phyloP scores from a whole-genome alignment of 2,329 filamentous ascomycete genomes.

The Pezizomycotina sp. region DNA sequence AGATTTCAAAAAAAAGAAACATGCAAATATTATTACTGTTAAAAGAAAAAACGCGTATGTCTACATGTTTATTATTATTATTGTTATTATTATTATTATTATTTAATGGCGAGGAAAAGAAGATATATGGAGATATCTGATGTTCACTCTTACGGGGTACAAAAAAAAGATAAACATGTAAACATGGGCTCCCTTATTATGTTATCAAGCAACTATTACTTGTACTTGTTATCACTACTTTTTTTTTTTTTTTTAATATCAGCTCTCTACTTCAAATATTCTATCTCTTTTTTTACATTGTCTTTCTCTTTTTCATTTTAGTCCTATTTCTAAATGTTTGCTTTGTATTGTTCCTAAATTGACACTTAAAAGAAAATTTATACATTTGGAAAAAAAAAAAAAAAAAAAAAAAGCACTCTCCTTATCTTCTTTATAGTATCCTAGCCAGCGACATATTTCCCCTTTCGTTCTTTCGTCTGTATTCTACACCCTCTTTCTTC shows the following conservation, averaged over 20 bases:
- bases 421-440: too few relatives aligned
- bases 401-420: too few relatives aligned
- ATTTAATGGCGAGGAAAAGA: slow-evolving; percentile 2
- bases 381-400: too few relatives aligned
- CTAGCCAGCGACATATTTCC: too few relatives aligned
- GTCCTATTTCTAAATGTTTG: slow-evolving; percentile 1
- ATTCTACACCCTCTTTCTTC: too few relatives aligned
- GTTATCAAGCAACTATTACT: slow-evolving; percentile 3
- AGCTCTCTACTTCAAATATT: too few relatives aligned
- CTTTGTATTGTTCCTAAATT: too few relatives aligned
- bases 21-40: too few relatives aligned
- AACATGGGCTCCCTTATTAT: slow-evolving; percentile 4
- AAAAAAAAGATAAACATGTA: background rate
- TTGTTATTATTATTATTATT: slow-evolving; percentile 3
- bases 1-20: too few relatives aligned
- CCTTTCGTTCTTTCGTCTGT: too few relatives aligned
- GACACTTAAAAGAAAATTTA: too few relatives aligned
- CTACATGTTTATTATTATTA: slow-evolving; percentile 1
- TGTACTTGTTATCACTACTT: slow-evolving; percentile 1
- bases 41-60: background rate
- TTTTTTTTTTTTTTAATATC: slow-evolving; percentile 5
- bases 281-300: too few relatives aligned
- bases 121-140: slow-evolving; percentile 4
- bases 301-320: background rate
- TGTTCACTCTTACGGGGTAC: background rate